Evolutionary conservation across 2,329 filamentous ascomycete genomes (phyloP), one percentile per base, ranked within the genome.

Genomic region (Shiraia sp.): DNA sequence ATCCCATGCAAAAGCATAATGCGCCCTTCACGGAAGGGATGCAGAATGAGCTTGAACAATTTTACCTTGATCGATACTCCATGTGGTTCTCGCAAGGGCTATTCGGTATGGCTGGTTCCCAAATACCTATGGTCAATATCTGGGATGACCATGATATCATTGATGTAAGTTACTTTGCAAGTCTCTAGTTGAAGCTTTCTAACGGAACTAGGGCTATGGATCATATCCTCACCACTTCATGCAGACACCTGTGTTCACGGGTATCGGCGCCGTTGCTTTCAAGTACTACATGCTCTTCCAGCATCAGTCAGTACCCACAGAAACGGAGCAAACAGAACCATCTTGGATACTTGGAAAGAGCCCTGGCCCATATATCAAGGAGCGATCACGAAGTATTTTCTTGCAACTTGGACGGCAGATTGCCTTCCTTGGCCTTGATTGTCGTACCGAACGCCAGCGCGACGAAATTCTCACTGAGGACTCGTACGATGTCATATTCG

Each of bases 241-340:
- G 90, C 82, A 81, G 52, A 89, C 88, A 2, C 87, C 89, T 1
- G 88, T 97, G 0, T 95, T 99, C 65, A 86, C 85, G 2, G 93
- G 95, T 0, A 71, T 99, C 7, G 95, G 93, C 2, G 87, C 87
- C 26, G 83, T 97, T 35, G 92, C 92, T 0, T 97, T 93, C 80
- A 99, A 99, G 68, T 99, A 97, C 71, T 99, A 99, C 62, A 86
- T 99, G 84, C 79, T 99, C 7, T 99, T 99, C 74, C 93, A 99
- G 68, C 93, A 99, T 57, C 95, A 99, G 68, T 95, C 87, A 53
- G 77, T 95, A 3, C 74, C 82, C 1, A 81, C 85, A 32, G 93
- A 99, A 72, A 90, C 85, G 0, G 85, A 95, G 53, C 76, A 79
- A 25, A 81, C 87, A 2, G 95, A 99, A 68, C 89, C 92, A 2